Evolutionary conservation across 208 protist species (phyloP).

Genomic region (Crithidia expoeki): DNA sequence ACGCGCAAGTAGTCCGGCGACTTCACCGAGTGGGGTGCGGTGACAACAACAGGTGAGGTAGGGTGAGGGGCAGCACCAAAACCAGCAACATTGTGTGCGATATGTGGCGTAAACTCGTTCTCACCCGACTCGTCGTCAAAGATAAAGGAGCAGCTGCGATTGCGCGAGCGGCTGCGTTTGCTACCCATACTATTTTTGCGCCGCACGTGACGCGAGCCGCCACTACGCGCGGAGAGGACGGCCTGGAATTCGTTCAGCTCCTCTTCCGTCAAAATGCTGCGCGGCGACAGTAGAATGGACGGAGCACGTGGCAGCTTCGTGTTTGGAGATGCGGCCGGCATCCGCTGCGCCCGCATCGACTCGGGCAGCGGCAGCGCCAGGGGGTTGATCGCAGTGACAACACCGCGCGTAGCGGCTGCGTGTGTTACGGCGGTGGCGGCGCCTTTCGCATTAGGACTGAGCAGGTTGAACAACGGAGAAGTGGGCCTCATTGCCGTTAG

Average conservation of each 20-base stretch:
- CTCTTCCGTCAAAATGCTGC: not conserved
- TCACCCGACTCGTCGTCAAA: not conserved
- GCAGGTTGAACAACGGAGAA: not conserved
- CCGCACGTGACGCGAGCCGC: conserved; percentile 2
- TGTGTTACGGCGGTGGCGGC: not conserved
- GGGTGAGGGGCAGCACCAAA: too few species aligned
- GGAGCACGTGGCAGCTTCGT: not conserved
- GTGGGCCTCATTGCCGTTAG: too few species aligned
- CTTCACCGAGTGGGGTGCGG: not conserved
- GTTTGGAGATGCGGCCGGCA: not conserved
- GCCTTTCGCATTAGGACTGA: too few species aligned
- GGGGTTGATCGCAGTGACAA: not conserved
- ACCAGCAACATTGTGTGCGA: not conserved
- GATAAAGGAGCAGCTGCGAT: conserved; percentile 10
- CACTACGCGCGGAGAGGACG: not conserved
- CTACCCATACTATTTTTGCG: conserved; percentile 3
- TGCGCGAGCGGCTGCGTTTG: not conserved
- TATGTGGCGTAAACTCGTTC: not conserved
- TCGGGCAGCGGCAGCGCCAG: not conserved
- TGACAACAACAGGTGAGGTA: too few species aligned
- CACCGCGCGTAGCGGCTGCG: not conserved
- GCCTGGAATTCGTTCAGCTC: not conserved
- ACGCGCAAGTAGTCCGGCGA: not conserved
- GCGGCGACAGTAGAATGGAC: not conserved
- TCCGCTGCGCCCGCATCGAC: not conserved